phyloP scores from a whole-genome alignment of 768 basidiomycete genomes.

The Lactarius pseudohatsudake region DNA sequence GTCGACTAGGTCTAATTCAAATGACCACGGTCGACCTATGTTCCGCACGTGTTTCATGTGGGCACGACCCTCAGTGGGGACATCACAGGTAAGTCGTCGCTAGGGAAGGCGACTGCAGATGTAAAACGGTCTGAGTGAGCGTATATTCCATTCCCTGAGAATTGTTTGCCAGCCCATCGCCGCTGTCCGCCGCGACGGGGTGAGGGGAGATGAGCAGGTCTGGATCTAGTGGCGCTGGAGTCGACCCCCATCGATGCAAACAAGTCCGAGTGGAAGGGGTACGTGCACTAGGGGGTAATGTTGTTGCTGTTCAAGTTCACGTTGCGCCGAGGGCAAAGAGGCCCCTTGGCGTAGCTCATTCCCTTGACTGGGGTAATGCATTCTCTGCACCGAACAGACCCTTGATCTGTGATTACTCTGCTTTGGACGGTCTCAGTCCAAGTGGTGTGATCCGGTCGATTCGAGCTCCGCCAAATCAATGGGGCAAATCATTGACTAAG shows the following conservation, averaged over 20 bases:
- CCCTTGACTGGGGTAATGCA: too few relatives aligned
- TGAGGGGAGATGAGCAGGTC: slow-evolving; percentile 47
- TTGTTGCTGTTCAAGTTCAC: too few relatives aligned
- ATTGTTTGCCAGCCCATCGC: slow-evolving; percentile 29
- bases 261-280: too few relatives aligned
- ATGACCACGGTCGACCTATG: slow-evolving; percentile 65
- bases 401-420: too few relatives aligned
- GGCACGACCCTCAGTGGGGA: slow-evolving; percentile 38
- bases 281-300: too few relatives aligned
- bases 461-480: too few relatives aligned
- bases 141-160: slow-evolving; percentile 38
- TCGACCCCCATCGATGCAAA: slow-evolving; percentile 32
- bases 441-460: too few relatives aligned
- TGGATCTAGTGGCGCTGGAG: slow-evolving; percentile 48
- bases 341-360: too few relatives aligned
- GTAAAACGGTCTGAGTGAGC: slow-evolving; percentile 68
- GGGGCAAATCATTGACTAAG: too few relatives aligned
- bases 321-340: too few relatives aligned
- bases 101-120: slow-evolving; percentile 76
- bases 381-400: too few relatives aligned
- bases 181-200: slow-evolving; percentile 31
- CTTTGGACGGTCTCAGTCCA: too few relatives aligned
- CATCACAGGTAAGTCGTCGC: slow-evolving; percentile 65
- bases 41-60: slow-evolving; percentile 46
- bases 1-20: slow-evolving; percentile 75